Conservation (phyloP, 306 rosid genomes). For the Erythrophleum fordii region DNA sequence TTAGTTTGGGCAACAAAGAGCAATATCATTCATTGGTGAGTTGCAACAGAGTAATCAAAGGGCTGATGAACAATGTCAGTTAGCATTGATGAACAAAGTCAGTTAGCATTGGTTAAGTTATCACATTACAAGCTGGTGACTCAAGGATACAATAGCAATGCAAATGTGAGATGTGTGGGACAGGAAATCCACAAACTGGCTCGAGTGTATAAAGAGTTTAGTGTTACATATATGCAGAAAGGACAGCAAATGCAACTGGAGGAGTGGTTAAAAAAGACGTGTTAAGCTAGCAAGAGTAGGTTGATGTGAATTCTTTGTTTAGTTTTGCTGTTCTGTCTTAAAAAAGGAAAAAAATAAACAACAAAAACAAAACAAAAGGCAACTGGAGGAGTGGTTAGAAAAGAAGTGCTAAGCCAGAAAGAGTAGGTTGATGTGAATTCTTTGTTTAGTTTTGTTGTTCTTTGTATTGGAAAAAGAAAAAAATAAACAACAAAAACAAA, state of each 20-base stretch:
- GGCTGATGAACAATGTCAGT: background rate
- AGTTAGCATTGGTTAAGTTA: background rate
- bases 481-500: no score
- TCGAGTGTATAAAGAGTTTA: background rate
- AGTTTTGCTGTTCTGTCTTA: background rate
- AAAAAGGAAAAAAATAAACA: no score
- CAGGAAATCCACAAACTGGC: background rate
- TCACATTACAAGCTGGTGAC: background rate
- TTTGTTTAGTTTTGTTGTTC: background rate
- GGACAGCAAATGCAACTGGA: background rate
- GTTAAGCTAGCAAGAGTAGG: background rate
- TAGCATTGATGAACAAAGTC: no score
- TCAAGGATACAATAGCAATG: background rate
- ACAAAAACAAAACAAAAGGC: no score
- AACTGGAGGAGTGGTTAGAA: background rate
- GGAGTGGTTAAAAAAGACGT: background rate
- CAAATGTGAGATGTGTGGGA: background rate
- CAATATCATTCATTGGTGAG: background rate
- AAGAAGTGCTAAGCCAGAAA: background rate
- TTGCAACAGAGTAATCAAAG: background rate
- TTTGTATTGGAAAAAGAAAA: no score
- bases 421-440: background rate
- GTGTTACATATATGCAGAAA: background rate
- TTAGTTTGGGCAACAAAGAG: background rate
- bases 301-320: background rate